Conservation (phyloP, 352 stramenopile genomes). For the Globisporangium cederbergense region DNA sequence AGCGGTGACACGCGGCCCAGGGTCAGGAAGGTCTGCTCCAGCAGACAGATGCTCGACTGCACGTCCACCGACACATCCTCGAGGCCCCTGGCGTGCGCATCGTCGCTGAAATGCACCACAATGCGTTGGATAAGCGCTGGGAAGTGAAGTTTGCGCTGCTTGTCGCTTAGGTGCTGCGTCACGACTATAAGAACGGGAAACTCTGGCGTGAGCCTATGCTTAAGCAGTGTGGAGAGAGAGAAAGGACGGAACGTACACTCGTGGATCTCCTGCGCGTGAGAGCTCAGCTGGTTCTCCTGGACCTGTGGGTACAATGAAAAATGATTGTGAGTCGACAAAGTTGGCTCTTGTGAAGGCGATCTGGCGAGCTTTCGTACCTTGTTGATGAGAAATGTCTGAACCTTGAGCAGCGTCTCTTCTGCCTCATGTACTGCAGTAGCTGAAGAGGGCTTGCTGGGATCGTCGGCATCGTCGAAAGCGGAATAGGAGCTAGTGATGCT, state of each 20-base stretch:
- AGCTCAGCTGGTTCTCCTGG: conserved; percentile 46
- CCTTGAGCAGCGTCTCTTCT: conserved; percentile 14
- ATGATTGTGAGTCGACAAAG: neutral
- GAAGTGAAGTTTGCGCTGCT: conserved; percentile 34
- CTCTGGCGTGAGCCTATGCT: no score
- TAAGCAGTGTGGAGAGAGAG: neutral
- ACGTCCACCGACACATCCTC: conserved; percentile 56
- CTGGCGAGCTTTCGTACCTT: conserved; percentile 22
- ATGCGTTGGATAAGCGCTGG: conserved; percentile 38
- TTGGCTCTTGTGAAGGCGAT: neutral
- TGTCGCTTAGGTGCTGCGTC: conserved; percentile 31
- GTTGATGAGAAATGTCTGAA: conserved; percentile 33
- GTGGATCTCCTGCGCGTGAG: conserved; percentile 47
- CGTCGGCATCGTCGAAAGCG: neutral
- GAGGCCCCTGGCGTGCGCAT: conserved; percentile 22
- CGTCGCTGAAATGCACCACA: conserved; percentile 29
- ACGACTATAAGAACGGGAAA: conserved; percentile 12
- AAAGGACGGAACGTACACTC: conserved; percentile 31
- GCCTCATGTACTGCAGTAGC: neutral
- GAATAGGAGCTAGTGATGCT: neutral
- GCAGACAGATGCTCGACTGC: conserved; percentile 60
- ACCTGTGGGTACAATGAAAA: conserved; percentile 25
- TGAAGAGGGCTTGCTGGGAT: neutral
- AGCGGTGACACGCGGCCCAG: conserved; percentile 57
- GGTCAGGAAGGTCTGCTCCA: conserved; percentile 61